Percentiles rank a stretch among this genome's conserved stretches.
These are phyloP conservation scores for Fusarium sp. DNA, from an alignment of 2,329 filamentous ascomycete species.

Conservation along the genomic window DNA sequence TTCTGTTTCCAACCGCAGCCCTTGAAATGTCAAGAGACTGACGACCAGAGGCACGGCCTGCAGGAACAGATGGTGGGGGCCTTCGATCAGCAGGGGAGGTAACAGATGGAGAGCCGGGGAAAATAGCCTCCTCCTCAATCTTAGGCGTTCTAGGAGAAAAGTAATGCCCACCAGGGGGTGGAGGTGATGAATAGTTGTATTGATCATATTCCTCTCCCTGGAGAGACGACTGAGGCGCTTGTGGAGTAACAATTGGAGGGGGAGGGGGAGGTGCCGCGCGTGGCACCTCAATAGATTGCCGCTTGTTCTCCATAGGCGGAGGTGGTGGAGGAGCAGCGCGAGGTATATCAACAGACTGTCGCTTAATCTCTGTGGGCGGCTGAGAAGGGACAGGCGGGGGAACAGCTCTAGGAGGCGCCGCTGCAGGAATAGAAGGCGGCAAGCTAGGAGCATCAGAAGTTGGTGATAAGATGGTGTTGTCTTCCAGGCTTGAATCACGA, in stretches of 20 bases:
- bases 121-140: constrained; percentile 62
- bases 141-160: constrained; percentile 54
- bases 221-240: constrained; percentile 50
- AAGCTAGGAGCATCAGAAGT: constrained; percentile 57
- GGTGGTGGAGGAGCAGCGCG: constrained; percentile 78
- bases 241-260: constrained; percentile 68
- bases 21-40: constrained; percentile 55
- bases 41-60: constrained; percentile 45
- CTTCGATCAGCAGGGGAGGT: constrained; percentile 62
- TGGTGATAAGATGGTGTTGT: constrained; percentile 72
- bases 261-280: constrained; percentile 78
- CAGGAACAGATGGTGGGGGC: constrained; percentile 54
- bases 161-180: constrained; percentile 47
- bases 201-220: constrained; percentile 79
- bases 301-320: constrained; percentile 65
- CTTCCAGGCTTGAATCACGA: constrained; percentile 81
- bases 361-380: constrained; percentile 64
- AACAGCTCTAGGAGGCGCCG: constrained; percentile 67
- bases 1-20: constrained; percentile 58
- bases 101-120: constrained; percentile 61
- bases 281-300: constrained; percentile 78
- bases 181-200: constrained; percentile 64
- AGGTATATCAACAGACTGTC: constrained; percentile 78
- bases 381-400: constrained; percentile 76
- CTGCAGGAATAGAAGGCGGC: constrained; percentile 69